phyloP scores from a whole-genome alignment of 2,329 filamentous ascomycete genomes.

The Byssothecium circinans region DNA sequence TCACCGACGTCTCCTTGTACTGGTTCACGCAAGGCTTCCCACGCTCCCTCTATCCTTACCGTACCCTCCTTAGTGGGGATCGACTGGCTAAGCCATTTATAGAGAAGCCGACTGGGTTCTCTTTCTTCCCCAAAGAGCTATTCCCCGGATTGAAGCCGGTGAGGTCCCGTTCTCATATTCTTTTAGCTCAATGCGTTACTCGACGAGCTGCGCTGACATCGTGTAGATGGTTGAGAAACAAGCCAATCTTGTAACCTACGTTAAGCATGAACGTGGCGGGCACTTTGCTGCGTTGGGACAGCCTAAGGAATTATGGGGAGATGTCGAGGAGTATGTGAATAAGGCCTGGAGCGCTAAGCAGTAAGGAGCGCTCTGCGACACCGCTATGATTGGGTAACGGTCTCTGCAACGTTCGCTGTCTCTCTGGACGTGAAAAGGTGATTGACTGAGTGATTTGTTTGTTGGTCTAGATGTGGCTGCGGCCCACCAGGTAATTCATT shows the following conservation, averaged over 20 bases:
- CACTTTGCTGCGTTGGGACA: conserved; percentile 58
- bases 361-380: not conserved
- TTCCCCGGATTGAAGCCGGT: conserved; percentile 38
- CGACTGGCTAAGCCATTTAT: conserved; percentile 1
- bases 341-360: conserved; percentile 35
- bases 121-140: conserved; percentile 50
- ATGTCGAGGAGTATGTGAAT: conserved; percentile 51
- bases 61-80: conserved; percentile 21
- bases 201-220: not conserved
- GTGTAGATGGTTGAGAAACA: conserved; percentile 29
- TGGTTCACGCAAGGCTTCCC: conserved; percentile 58
- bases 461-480: too few species aligned
- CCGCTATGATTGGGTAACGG: not conserved
- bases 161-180: not conserved
- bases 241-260: conserved; percentile 44
- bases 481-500: too few species aligned
- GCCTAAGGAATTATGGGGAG: conserved; percentile 46
- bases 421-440: too few species aligned
- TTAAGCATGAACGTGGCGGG: conserved; percentile 50
- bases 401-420: too few species aligned
- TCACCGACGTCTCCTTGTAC: conserved; percentile 57
- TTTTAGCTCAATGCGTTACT: not conserved
- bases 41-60: conserved; percentile 55
- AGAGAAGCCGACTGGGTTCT: conserved; percentile 49
- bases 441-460: too few species aligned